Evolutionary conservation across 805 yeast species (phyloP), one percentile per base, ranked within the genome.

Genomic region (Kuraishia cidri): DNA sequence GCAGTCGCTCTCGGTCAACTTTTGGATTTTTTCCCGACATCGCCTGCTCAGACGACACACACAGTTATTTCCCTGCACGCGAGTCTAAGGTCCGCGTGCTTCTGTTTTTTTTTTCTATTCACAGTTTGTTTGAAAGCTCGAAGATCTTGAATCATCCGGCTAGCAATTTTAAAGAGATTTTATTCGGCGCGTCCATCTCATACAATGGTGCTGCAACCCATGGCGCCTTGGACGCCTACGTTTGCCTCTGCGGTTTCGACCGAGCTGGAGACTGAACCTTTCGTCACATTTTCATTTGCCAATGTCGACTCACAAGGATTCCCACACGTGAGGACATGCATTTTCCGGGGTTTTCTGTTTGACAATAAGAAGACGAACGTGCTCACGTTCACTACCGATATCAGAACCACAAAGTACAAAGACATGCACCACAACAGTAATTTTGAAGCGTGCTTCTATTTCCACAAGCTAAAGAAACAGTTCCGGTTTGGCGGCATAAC

Each of bases 151-250:
- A n/a, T n/a, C n/a, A n/a, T n/a, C n/a, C n/a, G n/a, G n/a, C n/a
- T n/a, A n/a, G n/a, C n/a, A n/a, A n/a, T n/a, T n/a, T n/a, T n/a
- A n/a, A n/a, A n/a, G n/a, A n/a, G n/a, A n/a, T n/a, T n/a, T n/a
- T n/a, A n/a, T n/a, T n/a, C n/a, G n/a, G n/a, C n/a, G n/a, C n/a
- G n/a, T n/a, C n/a, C n/a, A n/a, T n/a, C n/a, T n/a, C n/a, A n/a
- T n/a, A n/a, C n/a, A n/a, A 32, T 22, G 31, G 31, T 32, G 15
- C 13, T 30, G n/a, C 37, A 39, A 22, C 19, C 41, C 22, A 64
- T 74, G 69, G 88, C 85, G 19, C 82, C 87, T 3, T 82, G 94
- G 94, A 78, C 75, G 45, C 84, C 90, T 7, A 48, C 69, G 8
- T 76, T 82, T 43, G 59, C 62, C 20, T 65, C 66, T 36, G 72